Evolutionary conservation across 176 grass and related monocot species (phyloP).

Genomic region (Triticum urartu): DNA sequence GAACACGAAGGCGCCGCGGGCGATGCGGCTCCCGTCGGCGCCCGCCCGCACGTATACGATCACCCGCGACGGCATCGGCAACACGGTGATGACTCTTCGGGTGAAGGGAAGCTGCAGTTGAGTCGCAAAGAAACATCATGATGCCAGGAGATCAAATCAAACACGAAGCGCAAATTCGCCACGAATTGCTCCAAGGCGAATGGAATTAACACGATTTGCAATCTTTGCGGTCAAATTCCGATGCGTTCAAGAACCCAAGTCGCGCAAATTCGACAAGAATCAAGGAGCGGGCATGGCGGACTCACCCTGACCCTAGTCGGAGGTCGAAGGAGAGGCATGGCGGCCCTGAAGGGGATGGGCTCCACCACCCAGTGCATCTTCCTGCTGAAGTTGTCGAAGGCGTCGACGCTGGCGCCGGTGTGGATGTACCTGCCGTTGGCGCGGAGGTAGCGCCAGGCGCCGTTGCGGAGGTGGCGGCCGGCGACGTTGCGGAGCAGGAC

Average conservation of each 20-base stretch:
- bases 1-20: not conserved
- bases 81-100: not conserved
- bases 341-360: not conserved
- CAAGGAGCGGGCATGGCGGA: not conserved
- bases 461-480: not conserved
- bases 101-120: not conserved
- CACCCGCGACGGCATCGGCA: not conserved
- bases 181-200: not conserved
- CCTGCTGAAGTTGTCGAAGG: not conserved
- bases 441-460: not conserved
- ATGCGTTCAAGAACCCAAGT: too few relatives aligned
- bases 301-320: not conserved
- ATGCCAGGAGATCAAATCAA: too few relatives aligned
- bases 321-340: not conserved
- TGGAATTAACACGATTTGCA: not conserved
- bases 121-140: not conserved
- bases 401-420: not conserved
- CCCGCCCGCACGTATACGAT: not conserved
- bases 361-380: slow-evolving; percentile 22
- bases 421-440: not conserved
- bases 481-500: not conserved
- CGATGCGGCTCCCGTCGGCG: not conserved
- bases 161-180: too few relatives aligned
- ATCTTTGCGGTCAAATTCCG: too few relatives aligned
- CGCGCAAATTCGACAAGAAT: not conserved